phyloP scores from a whole-genome alignment of 148 eudicot genomes.

The Polygonum maritimum region DNA sequence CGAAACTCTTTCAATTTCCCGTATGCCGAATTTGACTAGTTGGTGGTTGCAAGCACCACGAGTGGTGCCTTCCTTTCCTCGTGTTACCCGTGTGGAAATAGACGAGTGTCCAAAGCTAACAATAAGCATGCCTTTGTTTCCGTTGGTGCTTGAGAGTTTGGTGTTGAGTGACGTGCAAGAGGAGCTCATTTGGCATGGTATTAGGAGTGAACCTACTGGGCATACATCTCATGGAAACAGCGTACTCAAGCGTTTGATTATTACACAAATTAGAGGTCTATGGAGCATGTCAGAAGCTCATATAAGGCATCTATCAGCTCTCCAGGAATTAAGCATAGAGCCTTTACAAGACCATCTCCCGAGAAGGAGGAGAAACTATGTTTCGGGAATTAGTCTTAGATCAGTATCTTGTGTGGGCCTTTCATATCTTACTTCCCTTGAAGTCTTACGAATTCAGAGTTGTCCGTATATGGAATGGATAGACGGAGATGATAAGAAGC shows the following conservation, averaged over 20 bases:
- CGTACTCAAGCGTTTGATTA: neutral
- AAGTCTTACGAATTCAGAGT: neutral
- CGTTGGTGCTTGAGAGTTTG: neutral
- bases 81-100: neutral
- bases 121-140: neutral
- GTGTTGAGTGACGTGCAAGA: neutral
- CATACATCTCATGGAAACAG: neutral
- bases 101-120: neutral
- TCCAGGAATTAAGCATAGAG: neutral
- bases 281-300: neutral
- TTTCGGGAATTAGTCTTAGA: no score
- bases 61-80: neutral
- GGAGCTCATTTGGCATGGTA: neutral
- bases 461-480: neutral
- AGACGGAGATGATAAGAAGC: neutral
- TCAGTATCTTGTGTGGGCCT: neutral
- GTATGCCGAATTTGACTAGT: slow-evolving; percentile 15
- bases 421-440: neutral
- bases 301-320: neutral
- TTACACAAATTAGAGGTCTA: neutral
- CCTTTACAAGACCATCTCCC: no score
- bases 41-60: slow-evolving; percentile 22
- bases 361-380: no score
- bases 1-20: neutral
- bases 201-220: neutral